phyloP scores from a whole-genome alignment of 2,329 filamentous ascomycete species.

The Ilyonectria sp. region DNA sequence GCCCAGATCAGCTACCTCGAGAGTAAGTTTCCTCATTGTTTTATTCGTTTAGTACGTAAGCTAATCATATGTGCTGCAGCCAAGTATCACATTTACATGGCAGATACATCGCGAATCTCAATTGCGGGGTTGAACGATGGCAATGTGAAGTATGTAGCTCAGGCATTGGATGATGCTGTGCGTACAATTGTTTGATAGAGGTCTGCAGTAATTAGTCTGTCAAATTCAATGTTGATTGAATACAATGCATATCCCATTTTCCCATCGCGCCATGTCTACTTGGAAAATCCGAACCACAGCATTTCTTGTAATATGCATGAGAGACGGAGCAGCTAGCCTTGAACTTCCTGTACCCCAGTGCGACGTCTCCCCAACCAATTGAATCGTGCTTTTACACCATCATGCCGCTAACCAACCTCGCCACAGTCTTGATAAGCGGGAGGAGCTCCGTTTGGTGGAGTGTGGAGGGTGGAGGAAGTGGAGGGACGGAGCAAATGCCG shows the following conservation, averaged over 20 bases:
- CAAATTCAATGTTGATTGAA: neutral
- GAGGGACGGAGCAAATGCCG: constrained; percentile 4
- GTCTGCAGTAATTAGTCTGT: no score
- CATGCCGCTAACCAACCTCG: neutral
- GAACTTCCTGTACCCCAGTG: neutral
- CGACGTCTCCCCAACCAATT: neutral
- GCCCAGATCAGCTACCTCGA: constrained; percentile 18
- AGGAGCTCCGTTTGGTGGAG: constrained; percentile 1
- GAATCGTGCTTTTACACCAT: neutral
- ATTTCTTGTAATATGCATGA: neutral
- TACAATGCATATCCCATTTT: no score
- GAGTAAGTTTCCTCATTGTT: neutral
- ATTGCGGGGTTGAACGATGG: constrained; percentile 29
- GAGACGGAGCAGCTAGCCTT: neutral
- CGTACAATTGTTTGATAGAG: constrained; percentile 9
- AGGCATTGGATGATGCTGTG: constrained; percentile 23
- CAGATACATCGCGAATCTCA: constrained; percentile 24
- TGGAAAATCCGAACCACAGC: neutral
- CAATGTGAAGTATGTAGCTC: constrained; percentile 25
- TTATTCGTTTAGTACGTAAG: neutral
- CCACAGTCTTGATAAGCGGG: neutral
- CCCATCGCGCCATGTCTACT: neutral
- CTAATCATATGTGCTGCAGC: constrained; percentile 3
- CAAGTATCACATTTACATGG: constrained; percentile 31
- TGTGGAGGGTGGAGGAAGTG: neutral